phyloP scores from a whole-genome alignment of 2,329 filamentous ascomycete genomes.

The Pseudogymnoascus sp. region DNA sequence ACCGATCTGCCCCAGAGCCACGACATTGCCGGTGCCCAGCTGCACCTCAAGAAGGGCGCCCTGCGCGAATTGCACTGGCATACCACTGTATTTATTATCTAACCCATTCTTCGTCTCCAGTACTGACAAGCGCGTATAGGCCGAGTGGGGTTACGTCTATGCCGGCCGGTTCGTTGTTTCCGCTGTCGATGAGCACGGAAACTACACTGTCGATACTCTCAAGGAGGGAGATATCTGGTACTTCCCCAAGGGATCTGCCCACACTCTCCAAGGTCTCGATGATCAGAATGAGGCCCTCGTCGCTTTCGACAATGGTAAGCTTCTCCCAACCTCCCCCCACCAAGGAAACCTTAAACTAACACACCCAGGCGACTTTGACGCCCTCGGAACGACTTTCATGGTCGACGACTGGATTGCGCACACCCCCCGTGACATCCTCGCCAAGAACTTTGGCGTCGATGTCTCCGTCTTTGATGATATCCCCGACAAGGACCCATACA shows the following conservation, averaged over 20 bases:
- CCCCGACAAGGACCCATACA: constrained; percentile 53
- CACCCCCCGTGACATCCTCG: constrained; percentile 55
- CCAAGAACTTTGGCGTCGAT: constrained; percentile 62
- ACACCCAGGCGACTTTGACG: constrained; percentile 49
- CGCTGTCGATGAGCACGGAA: constrained; percentile 55
- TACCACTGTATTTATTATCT: constrained; percentile 43
- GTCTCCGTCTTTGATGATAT: constrained; percentile 52
- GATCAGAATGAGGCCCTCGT: constrained; percentile 63
- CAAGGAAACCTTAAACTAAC: not conserved
- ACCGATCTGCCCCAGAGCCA: constrained; percentile 59
- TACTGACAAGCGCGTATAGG: constrained; percentile 32
- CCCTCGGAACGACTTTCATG: constrained; percentile 61
- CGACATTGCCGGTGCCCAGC: constrained; percentile 61
- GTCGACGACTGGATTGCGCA: constrained; percentile 64
- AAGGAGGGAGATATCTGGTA: constrained; percentile 61
- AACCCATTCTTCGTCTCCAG: not conserved
- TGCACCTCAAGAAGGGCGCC: constrained; percentile 60
- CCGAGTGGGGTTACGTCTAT: constrained; percentile 61
- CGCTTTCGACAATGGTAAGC: constrained; percentile 53
- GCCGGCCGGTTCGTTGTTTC: constrained; percentile 49
- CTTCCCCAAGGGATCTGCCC: constrained; percentile 58
- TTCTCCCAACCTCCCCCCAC: not conserved
- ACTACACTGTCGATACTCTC: constrained; percentile 47
- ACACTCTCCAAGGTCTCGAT: constrained; percentile 56
- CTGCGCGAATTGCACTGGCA: constrained; percentile 64